Percentiles rank a stretch among this genome's conserved stretches.
Evolutionary conservation across 2,329 filamentous ascomycete species (phyloP).

Genomic region (Colletotrichum scovillei): DNA sequence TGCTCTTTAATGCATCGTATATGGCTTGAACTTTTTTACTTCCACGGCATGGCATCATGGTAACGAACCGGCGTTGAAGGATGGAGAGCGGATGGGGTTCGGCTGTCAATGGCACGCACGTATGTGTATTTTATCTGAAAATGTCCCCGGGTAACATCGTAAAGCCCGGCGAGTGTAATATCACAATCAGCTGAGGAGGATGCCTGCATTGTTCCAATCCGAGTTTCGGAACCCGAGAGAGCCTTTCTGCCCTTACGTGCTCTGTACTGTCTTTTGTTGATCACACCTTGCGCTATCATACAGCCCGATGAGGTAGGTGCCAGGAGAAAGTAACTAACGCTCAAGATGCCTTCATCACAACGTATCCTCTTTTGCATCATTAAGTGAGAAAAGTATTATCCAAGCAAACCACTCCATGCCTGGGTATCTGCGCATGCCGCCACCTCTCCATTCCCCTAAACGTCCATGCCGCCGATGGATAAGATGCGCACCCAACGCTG

Average conservation of each 20-base stretch:
- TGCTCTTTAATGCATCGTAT: constrained; percentile 5
- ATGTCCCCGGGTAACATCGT: neutral
- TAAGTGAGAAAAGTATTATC: constrained; percentile 31
- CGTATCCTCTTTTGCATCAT: constrained; percentile 19
- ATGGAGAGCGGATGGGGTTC: constrained; percentile 5
- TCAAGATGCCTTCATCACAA: constrained; percentile 28
- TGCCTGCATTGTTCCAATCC: constrained; percentile 1
- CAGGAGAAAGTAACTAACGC: constrained; percentile 24
- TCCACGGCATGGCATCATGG: constrained; percentile 28
- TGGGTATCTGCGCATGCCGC: constrained; percentile 29
- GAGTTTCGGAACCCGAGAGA: neutral
- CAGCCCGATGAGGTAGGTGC: constrained; percentile 5
- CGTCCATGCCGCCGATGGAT: neutral
- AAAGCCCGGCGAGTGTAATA: neutral
- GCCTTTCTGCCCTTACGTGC: constrained; percentile 1
- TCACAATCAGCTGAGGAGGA: constrained; percentile 2
- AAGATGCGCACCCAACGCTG: neutral
- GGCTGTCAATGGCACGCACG: neutral
- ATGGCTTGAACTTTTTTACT: neutral
- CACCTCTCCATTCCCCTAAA: neutral
- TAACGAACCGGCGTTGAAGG: constrained; percentile 32
- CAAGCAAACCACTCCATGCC: constrained; percentile 34
- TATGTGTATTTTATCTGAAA: neutral
- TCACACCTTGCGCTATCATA: constrained; percentile 28
- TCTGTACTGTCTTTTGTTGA: constrained; percentile 8